Evolutionary conservation across 768 basidiomycete species (phyloP), one percentile per base, ranked within the genome.

Genomic region (Podaxis sp.): DNA sequence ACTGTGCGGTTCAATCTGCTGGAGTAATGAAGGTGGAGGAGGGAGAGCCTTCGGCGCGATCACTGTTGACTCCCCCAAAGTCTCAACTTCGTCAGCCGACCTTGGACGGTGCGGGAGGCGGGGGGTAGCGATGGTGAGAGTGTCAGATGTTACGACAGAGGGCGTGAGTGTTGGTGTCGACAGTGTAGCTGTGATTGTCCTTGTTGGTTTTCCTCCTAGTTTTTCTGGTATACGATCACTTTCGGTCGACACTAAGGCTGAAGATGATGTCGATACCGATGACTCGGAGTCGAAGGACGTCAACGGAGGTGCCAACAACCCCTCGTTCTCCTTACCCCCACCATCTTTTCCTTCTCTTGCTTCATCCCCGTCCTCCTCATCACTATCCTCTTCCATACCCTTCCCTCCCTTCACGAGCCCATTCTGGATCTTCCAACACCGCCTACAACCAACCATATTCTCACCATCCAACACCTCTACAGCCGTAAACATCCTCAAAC

Each of bases 401-500:
- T 77, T 74, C 52, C 51, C 71, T 68, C 65, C 74, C 66, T 50
- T 68, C 62, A 61, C 55, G 57, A 62, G 67, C 48, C 90, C 89
- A 68, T 93, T 85, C 59, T 84, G 86, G 37, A 93, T 87, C 78
- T 93, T 95, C 95, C 95, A 98, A 74, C 95, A 98, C 55, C 89
- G 82, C 64, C 89, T 82, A 71, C 95, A 98, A 0, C 94, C 94
- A 56, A 97, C 95, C 76, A 88, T 89, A 66, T 98, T 97, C 66
- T 97, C 95, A 0, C 93, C 93, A 65, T 97, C 91, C 36, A 98
- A 75, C 5, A 92, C 83, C 67, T 98, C 95, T n/a, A 97, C 95
- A 3, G 89, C 81, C 0, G 95, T 97, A 74, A 98, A 98, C 76
- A 90, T 80, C 63, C 86, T 79, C 61, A 96, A 73, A 64, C 91